Percentiles rank a stretch among this genome's conserved stretches.
Evolutionary conservation across 192 early-diverging fungal genomes (phyloP).

Genomic region (Linnemannia exigua): DNA sequence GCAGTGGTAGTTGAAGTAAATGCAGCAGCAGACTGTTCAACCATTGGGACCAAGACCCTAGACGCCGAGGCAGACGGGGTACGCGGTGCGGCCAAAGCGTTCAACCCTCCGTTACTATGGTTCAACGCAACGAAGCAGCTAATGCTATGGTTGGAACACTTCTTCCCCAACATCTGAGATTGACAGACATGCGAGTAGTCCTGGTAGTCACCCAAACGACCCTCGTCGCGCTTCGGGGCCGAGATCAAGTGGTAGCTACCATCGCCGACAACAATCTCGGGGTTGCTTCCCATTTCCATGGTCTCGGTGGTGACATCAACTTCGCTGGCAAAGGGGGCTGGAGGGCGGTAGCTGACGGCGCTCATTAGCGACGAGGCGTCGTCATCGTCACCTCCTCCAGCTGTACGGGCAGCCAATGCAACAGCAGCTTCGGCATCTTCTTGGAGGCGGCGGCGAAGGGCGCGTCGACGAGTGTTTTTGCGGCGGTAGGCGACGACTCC

Average conservation of each 20-base stretch:
- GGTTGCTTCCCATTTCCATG: slow-evolving; percentile 34
- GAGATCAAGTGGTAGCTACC: slow-evolving; percentile 19
- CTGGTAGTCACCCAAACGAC: slow-evolving; percentile 26
- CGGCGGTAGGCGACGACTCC: slow-evolving; percentile 50
- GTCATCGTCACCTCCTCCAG: slow-evolving; percentile 14
- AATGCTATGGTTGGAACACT: slow-evolving; percentile 50
- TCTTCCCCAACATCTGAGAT: slow-evolving; percentile 37
- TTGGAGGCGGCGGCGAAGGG: slow-evolving; percentile 22
- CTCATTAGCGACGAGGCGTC: slow-evolving; percentile 33
- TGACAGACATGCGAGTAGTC: slow-evolving; percentile 55
- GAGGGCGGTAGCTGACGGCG: slow-evolving; percentile 42
- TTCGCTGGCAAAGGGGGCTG: slow-evolving; percentile 45
- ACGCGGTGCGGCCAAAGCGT: slow-evolving; percentile 12
- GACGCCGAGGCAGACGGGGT: not conserved
- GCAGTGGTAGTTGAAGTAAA: too few species aligned
- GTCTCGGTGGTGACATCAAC: slow-evolving; percentile 42
- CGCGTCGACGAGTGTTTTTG: slow-evolving; percentile 17
- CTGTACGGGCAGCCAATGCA: not conserved
- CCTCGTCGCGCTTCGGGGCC: slow-evolving; percentile 47
- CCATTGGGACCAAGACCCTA: not conserved
- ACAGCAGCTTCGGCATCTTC: slow-evolving; percentile 32
- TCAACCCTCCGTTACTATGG: slow-evolving; percentile 44
- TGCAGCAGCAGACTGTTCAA: not conserved
- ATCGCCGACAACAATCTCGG: slow-evolving; percentile 9
- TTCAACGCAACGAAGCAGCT: slow-evolving; percentile 54